Evolutionary conservation across 2,329 filamentous ascomycete genomes (phyloP), one percentile per base, ranked within the genome.

Genomic region (Talaromyces pinophilus): DNA sequence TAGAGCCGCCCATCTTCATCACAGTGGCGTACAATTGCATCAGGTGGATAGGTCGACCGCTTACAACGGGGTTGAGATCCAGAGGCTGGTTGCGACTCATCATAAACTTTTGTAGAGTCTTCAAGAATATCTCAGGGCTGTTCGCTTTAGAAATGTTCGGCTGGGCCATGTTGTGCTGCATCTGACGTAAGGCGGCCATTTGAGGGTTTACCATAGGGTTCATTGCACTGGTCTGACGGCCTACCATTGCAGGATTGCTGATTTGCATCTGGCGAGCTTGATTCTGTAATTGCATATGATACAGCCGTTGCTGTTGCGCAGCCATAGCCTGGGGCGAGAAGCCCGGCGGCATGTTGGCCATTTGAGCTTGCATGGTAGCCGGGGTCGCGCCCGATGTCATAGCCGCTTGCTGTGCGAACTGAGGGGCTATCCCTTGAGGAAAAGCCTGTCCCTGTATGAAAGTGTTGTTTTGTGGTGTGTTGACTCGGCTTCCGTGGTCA

Each of bases 251-350:
- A 8, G 74, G 71, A 63, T 78, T 81, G 68, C 76, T 79, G 55
- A 79, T 78, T 68, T 82, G 77, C 72, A 86, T 82, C 69, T 89
- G 87, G 68, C 91, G 88, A 48, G 90, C 85, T 72, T 93, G 91
- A 65, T 90, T 87, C 72, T 96, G 91, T 62, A 96, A 79, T 68
- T 92, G 90, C 87, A 96, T 91, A 71, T 96, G 92, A 73, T 96
- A 94, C 59, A 90, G 80, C 65, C 87, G 76, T 66, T 81, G 85
- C 72, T 92, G 90, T 70, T 92, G 88, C 73, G 92, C 89, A 48
- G 92, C 90, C 69, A 91, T 85, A 55, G 82, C 83, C 71, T 86
- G 83, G 54, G 81, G 78, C 28, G 84, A 81, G 67, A 85, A 84
- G 64, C 82, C 81, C 66, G 81, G 83, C 40, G 82, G 77, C 72